Percentiles rank a stretch among this genome's conserved stretches.
Evolutionary conservation across 352 stramenopile genomes (phyloP).

Genomic region (Phytophthora megakarya): DNA sequence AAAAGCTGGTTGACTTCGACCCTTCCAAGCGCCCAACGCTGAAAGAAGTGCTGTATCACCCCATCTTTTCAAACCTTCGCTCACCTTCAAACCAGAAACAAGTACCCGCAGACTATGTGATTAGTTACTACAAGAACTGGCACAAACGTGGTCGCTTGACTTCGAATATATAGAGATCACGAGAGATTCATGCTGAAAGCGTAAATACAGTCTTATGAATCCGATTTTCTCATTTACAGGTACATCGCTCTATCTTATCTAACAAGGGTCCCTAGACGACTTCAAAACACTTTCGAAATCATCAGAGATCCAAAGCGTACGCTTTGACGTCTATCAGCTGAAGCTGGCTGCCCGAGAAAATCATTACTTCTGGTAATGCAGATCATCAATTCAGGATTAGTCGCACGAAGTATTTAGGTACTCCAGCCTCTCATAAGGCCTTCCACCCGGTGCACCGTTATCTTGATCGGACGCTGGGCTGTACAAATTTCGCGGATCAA

Average conservation of each 20-base stretch:
- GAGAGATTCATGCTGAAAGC: neutral
- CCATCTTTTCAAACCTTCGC: slow-evolving; percentile 60
- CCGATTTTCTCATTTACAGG: slow-evolving; percentile 34
- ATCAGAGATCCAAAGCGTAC: neutral
- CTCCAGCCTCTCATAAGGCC: slow-evolving; percentile 76
- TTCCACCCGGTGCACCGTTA: slow-evolving; percentile 81
- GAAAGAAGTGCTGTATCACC: slow-evolving; percentile 64
- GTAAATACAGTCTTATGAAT: slow-evolving; percentile 13
- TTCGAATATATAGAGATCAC: slow-evolving; percentile 48
- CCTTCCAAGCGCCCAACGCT: slow-evolving; percentile 64
- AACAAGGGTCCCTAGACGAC: slow-evolving; percentile 13
- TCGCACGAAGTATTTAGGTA: slow-evolving; percentile 3
- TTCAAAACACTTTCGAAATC: slow-evolving; percentile 37
- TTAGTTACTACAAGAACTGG: slow-evolving; percentile 54
- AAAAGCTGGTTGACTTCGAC: slow-evolving; percentile 65
- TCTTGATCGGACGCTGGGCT: slow-evolving; percentile 56
- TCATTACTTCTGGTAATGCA: neutral
- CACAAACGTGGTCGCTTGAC: slow-evolving; percentile 16
- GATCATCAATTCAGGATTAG: neutral
- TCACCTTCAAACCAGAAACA: slow-evolving; percentile 4
- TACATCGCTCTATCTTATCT: slow-evolving; percentile 37
- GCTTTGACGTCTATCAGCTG: slow-evolving; percentile 10
- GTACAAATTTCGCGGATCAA: slow-evolving; percentile 57
- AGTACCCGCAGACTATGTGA: slow-evolving; percentile 50
- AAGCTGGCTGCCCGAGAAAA: neutral